Base-by-base conservation (phyloP, 768 basidiomycete genomes). In the Tulasnella sp. region DNA sequence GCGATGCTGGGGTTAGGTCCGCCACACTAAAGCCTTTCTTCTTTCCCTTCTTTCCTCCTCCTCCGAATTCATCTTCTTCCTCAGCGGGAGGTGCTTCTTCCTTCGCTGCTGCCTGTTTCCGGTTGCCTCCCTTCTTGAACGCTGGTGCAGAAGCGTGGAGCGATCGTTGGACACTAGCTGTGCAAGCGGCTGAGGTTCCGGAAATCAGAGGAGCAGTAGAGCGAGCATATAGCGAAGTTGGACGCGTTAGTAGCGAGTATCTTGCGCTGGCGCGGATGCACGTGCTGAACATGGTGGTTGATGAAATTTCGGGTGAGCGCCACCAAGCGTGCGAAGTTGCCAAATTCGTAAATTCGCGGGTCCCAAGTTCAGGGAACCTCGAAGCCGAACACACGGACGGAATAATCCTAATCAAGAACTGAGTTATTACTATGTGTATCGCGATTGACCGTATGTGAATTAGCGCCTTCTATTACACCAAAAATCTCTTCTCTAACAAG, bases 1-100 rank as follows among this genome's bases (percentile, higher is more conserved):
- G 42, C 8, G 79, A 80, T 11, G 79, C 79, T 16, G 79, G 79
- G 41, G 58, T 73, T 12, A 80, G 50, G 18, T 80, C 79, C 12
- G 79, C 79, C 2, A n/a, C 58, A n/a, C 42, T 34, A 8, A 80
- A 41, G 31, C 72, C 41, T 74, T 80, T 80, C 28, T 42, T 42
- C 34, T 80, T 80, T 34, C 79, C 79, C 48, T 75, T 80, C 48
- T 75, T 73, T 42, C 24, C 31, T 40, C 40, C 69, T 40, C 24
- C 69, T 48, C 7, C 16, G 8, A 18, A 16, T 6, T 75, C 72
- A 20, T 80, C 79, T 12, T 46, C 46, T 42, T 74, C 79, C 72
- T 80, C 40, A 2, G 34, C 79, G 18, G 64, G 4, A 14, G 64
- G 18, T 20, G 64, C 64, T 31, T 69, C 64, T 37, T 69, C 64